phyloP scores from a whole-genome alignment of 495 filamentous ascomycete genomes.

The Penicillium maclennaniae region DNA sequence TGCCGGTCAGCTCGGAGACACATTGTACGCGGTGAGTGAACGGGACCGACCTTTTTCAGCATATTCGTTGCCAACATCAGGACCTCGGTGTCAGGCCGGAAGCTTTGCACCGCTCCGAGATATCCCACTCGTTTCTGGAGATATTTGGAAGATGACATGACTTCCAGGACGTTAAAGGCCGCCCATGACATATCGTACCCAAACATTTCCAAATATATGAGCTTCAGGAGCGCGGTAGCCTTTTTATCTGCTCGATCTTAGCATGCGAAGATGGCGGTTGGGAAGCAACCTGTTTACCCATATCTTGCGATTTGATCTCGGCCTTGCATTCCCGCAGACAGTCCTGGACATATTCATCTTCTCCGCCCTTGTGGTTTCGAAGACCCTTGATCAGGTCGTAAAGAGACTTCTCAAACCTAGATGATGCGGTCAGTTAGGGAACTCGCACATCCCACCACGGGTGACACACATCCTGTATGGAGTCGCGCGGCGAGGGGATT shows the following conservation, averaged over 20 bases:
- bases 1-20: conserved; percentile 7
- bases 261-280: conserved; percentile 7
- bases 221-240: conserved; percentile 88
- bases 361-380: conserved; percentile 87
- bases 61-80: conserved; percentile 97
- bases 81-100: conserved; percentile 91
- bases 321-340: conserved; percentile 89
- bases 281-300: conserved; percentile 53
- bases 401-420: conserved; percentile 96
- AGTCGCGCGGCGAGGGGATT: not conserved
- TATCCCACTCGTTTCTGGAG: conserved; percentile 93
- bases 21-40: not conserved
- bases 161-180: conserved; percentile 94
- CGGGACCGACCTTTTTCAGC: conserved; percentile 73
- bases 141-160: conserved; percentile 95
- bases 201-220: conserved; percentile 98
- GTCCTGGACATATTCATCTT: conserved; percentile 88
- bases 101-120: conserved; percentile 94
- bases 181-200: conserved; percentile 99
- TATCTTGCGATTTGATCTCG: conserved; percentile 86
- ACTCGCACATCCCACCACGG: not conserved
- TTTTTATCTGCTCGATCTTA: conserved; percentile 69
- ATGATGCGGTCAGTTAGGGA: conserved; percentile 1
- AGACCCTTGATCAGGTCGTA: conserved; percentile 98
- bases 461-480: conserved; percentile 1